Evolutionary conservation across 805 yeast species (phyloP).

Genomic region (Wickerhamia fluorescens): DNA sequence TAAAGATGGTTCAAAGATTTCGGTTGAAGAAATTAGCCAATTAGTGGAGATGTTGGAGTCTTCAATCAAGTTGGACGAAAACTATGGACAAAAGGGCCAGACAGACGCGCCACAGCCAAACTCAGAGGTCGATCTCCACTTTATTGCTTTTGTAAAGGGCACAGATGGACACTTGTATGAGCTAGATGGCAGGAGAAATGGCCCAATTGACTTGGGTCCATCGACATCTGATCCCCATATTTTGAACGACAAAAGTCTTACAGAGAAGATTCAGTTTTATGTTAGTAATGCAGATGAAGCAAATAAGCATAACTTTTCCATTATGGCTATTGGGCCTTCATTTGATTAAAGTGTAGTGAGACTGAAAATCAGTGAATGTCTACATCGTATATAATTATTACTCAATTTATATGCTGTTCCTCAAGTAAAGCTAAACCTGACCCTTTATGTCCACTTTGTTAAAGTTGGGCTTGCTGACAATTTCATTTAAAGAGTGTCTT

Average conservation of each 20-base stretch:
- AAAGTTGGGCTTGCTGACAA: slow-evolving; percentile 31
- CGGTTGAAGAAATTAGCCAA: slow-evolving; percentile 30
- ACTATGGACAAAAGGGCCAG: slow-evolving; percentile 49
- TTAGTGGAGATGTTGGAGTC: slow-evolving; percentile 42
- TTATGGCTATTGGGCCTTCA: slow-evolving; percentile 70
- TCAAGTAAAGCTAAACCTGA: slow-evolving; percentile 55
- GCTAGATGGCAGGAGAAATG: slow-evolving; percentile 80
- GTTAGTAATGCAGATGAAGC: slow-evolving; percentile 55
- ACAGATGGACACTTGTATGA: slow-evolving; percentile 61
- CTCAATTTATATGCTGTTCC: no score
- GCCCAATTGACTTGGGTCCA: slow-evolving; percentile 61
- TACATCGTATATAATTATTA: no score
- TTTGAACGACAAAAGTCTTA: slow-evolving; percentile 44
- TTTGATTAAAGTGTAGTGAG: slow-evolving; percentile 36
- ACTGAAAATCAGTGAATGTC: no score
- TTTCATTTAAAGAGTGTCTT: slow-evolving; percentile 28
- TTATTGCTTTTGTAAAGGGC: slow-evolving; percentile 61
- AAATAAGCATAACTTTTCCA: slow-evolving; percentile 59
- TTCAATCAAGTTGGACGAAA: slow-evolving; percentile 33
- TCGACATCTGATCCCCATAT: slow-evolving; percentile 37
- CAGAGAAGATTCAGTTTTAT: slow-evolving; percentile 56
- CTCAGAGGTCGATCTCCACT: slow-evolving; percentile 56
- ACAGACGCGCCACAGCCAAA: slow-evolving; percentile 61
- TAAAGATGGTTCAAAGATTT: slow-evolving; percentile 11
- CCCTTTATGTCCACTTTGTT: slow-evolving; percentile 85